Percentiles rank a stretch among this genome's conserved stretches.
Conservation (phyloP, 1,284 basidiomycete species). For the Apiotrichum laibachii region DNA sequence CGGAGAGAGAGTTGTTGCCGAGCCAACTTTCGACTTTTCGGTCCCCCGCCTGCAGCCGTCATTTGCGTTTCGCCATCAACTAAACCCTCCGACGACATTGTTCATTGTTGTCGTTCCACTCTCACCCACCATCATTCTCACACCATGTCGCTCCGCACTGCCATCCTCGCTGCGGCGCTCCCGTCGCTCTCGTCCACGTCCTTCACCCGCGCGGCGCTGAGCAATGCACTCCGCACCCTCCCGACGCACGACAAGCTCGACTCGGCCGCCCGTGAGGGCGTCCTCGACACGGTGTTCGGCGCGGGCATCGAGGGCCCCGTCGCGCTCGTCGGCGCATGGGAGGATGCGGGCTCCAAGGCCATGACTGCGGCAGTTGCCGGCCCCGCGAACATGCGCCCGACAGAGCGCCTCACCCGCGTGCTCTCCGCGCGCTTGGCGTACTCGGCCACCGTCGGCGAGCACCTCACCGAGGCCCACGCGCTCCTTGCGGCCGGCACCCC, state of each 20-base stretch:
- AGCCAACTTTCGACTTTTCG: not conserved
- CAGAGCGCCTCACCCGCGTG: constrained; percentile 14
- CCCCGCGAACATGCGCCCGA: not conserved
- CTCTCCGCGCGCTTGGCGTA: constrained; percentile 32
- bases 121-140: not conserved
- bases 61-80: not conserved
- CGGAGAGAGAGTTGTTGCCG: not conserved
- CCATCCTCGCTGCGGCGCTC: constrained; percentile 33
- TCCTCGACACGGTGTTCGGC: constrained; percentile 44
- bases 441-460: constrained; percentile 34
- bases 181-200: constrained; percentile 34
- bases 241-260: constrained; percentile 7
- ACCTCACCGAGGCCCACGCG: constrained; percentile 46
- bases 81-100: not conserved
- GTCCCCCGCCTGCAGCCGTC: too few relatives aligned
- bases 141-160: constrained; percentile 37
- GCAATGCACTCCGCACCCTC: constrained; percentile 23
- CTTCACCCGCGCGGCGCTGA: constrained; percentile 42
- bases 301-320: constrained; percentile 23
- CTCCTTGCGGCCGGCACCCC: constrained; percentile 33
- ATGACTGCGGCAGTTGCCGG: not conserved
- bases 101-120: not conserved
- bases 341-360: not conserved
- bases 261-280: constrained; percentile 11
- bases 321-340: constrained; percentile 32